A percentile compares a stretch with the other conserved stretches of the same genome.
phyloP scores from a whole-genome alignment of 768 basidiomycete genomes.

The Omphalotus guepiniiformis region DNA sequence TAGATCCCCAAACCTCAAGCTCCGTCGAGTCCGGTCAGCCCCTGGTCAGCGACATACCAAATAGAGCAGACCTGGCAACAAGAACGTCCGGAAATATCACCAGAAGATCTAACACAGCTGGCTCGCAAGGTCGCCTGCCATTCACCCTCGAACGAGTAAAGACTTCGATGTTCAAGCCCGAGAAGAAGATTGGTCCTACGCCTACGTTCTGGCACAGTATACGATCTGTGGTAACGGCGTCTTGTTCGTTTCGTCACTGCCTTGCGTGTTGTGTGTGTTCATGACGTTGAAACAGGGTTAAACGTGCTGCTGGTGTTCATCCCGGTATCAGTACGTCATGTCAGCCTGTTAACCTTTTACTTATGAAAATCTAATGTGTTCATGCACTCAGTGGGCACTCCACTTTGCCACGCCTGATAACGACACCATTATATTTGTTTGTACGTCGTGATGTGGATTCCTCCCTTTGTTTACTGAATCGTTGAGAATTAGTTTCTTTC shows the following conservation, averaged over 20 bases:
- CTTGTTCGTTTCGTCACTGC: conserved; percentile 39
- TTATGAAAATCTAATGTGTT: background rate
- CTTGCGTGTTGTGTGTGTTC: background rate
- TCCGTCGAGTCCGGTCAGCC: background rate
- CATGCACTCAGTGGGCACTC: conserved; percentile 61
- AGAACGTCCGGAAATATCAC: too few species aligned
- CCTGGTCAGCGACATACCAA: background rate
- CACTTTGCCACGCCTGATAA: conserved; percentile 50
- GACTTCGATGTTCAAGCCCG: conserved; percentile 32
- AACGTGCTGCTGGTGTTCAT: conserved; percentile 72
- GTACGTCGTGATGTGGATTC: conserved; percentile 37
- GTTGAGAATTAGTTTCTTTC: conserved; percentile 55
- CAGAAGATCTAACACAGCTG: too few species aligned
- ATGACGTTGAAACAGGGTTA: conserved; percentile 41
- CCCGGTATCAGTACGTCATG: conserved; percentile 54
- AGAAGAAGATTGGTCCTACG: conserved; percentile 34
- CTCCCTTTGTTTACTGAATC: conserved; percentile 3
- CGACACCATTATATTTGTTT: conserved; percentile 67
- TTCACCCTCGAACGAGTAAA: conserved; percentile 16
- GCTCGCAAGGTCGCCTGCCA: conserved; percentile 7
- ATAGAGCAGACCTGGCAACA: too few species aligned
- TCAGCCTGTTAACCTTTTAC: background rate
- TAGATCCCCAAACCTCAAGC: background rate
- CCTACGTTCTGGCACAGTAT: conserved; percentile 47
- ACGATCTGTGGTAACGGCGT: conserved; percentile 47